Evolutionary conservation across 2,329 filamentous ascomycete genomes (phyloP), one percentile per base, ranked within the genome.

Genomic region (Aureobasidium sp.): DNA sequence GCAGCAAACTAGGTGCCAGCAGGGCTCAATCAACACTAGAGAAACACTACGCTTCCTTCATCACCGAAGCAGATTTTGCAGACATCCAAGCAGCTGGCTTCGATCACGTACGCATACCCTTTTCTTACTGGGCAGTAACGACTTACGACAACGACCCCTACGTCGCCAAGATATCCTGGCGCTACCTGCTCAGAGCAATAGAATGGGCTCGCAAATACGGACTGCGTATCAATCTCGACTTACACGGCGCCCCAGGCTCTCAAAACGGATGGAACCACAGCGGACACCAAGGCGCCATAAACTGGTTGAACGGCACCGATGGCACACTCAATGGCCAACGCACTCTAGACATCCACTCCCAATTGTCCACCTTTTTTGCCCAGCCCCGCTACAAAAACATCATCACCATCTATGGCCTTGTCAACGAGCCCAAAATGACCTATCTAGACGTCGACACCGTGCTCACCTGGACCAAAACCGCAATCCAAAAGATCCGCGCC

Each of bases 201-300:
- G 94, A 99, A 74, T 99, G 90, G 83, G 90, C 89, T 48, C 88
- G 94, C 29, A 92, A 95, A 71, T 89, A 97, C 73, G 94, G 94
- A 0, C 79, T 99, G 5, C 88, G 94, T 1, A 86, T 99, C 44
- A 97, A 97, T 65, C 84, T 99, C 4, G 94, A 99, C 73, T 78
- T 97, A 5, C 94, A 99, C 76, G 91, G 83, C n/a, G 80, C 94
- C 0, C 93, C 93, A 0, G 94, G 94, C 0, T 93, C 89, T 64
- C 94, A 97, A 71, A 99, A 99, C 70, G 94, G 94, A 1, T 97
- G 93, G 93, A 97, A 97, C 69, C 94, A 99, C 74, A 95, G 90
- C 68, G 94, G 94, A 0, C 85, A 86, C 11, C 87, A 89, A 72
- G 93, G 94, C 1, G 64, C 76, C 1, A 93, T 97, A 65, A 82